Percentiles rank a stretch among this genome's conserved stretches.
Conservation (phyloP, 73 alveolate genomes). For the Loxodes magnus region DNA sequence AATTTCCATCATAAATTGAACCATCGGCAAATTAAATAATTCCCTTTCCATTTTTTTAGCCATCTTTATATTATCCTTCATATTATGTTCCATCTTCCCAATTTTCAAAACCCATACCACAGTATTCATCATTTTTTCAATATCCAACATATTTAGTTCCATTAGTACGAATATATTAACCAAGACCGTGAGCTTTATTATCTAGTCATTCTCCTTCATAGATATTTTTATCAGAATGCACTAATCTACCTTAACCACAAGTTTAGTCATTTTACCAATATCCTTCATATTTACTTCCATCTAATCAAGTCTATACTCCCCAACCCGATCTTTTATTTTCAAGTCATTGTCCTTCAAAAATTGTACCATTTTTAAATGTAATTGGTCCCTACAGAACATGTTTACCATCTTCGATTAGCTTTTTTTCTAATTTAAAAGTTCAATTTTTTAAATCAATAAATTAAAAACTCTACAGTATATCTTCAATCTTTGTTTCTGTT, state of each 20-base stretch:
- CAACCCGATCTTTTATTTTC: too few relatives aligned
- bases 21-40: constrained; percentile 7
- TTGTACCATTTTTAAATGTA: too few relatives aligned
- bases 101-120: neutral
- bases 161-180: neutral
- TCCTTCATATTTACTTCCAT: too few relatives aligned
- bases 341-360: too few relatives aligned
- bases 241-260: neutral
- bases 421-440: too few relatives aligned
- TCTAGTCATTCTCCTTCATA: neutral
- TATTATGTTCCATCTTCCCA: neutral
- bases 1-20: constrained; percentile 14
- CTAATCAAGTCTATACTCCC: too few relatives aligned
- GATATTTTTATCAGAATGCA: neutral
- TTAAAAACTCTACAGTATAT: too few relatives aligned
- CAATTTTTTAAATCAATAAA: too few relatives aligned
- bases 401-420: too few relatives aligned
- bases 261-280: too few relatives aligned
- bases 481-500: too few relatives aligned
- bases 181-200: neutral
- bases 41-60: neutral
- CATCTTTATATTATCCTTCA: neutral
- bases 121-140: neutral
- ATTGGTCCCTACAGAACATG: too few relatives aligned
- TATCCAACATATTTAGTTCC: neutral